Conservation (phyloP, 768 basidiomycete species). For the Hypsizygus marmoreus region DNA sequence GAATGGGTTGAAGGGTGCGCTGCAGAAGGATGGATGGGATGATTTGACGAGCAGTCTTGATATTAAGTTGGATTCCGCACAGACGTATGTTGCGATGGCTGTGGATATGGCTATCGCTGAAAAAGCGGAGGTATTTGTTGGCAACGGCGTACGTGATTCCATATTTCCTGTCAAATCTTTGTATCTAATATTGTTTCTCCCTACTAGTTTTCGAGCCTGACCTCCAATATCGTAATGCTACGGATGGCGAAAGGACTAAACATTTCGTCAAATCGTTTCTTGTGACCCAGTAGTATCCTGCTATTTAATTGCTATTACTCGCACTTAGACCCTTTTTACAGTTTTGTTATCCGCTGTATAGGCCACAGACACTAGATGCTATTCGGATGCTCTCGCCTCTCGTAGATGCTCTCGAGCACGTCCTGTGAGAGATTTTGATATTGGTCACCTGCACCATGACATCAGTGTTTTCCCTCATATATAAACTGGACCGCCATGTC, state of each 20-base stretch:
- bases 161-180: not conserved
- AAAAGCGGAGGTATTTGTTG: constrained; percentile 59
- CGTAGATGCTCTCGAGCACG: not conserved
- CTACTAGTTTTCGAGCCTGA: constrained; percentile 48
- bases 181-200: not conserved
- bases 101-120: constrained; percentile 65
- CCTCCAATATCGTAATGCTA: constrained; percentile 51
- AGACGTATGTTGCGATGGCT: constrained; percentile 49
- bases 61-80: constrained; percentile 43
- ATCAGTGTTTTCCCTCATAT: constrained; percentile 16
- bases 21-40: constrained; percentile 51
- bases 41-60: constrained; percentile 45
- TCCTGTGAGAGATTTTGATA: not conserved
- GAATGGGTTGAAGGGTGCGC: constrained; percentile 34
- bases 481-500: too few species aligned
- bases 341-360: not conserved
- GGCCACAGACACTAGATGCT: too few species aligned
- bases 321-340: constrained; percentile 1
- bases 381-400: not conserved
- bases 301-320: constrained; percentile 5
- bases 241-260: constrained; percentile 46
- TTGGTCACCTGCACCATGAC: constrained; percentile 17
- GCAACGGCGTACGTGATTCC: constrained; percentile 52
- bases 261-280: constrained; percentile 38
- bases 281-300: constrained; percentile 28